Base-by-base conservation (phyloP, 495 filamentous ascomycete species). In the Aspergillus incahuasiensis region DNA sequence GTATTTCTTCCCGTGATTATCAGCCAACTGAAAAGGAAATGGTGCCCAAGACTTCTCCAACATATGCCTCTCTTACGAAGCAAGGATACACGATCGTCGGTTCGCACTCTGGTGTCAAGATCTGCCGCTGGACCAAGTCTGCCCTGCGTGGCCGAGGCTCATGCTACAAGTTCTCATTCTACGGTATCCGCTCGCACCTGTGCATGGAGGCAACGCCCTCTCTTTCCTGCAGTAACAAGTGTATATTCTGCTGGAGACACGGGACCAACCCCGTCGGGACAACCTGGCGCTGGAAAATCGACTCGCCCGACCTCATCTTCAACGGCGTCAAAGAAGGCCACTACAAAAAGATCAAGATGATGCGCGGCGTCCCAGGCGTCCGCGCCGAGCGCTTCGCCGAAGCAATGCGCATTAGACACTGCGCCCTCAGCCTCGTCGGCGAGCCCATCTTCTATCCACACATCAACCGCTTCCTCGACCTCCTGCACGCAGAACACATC, bases 151-250 rank as follows among this genome's bases (percentile, higher is more conserved):
- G 92, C 25, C 84, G 92, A 16, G 92, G 92, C 11, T 95, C 89
- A 19, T 97, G 92, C 77, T 97, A 97, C 79, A 97, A 97, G 68
- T 96, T 79, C 69, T 91, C 88, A 6, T 96, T 97, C 74, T 97
- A 97, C 70, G 92, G 92, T 57, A 97, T 97, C 65, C 81, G 85
- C 53, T 96, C 92, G 1, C 92, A 97, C 62, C 84, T 94, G 40
- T 97, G 92, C 74, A 97, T 97, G 92, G 92, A 97, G 72, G 89
- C 91, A 4, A 97, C 92, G 0, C 92, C 92, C 0, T 95, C 91
- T 1, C 82, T 97, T 16, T 95, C 90, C 15, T 97, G 92, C 79
- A 91, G 87, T 62, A 97, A 97, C 70, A 97, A 97, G 68, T 97
- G 92, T 72, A 88, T 97, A 65, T 97, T 97, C 74, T 97, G 92